Percentiles rank a stretch among this genome's conserved stretches.
Evolutionary conservation across 2,329 filamentous ascomycete species (phyloP).

Genomic region (Phaeomoniella chlamydospora): DNA sequence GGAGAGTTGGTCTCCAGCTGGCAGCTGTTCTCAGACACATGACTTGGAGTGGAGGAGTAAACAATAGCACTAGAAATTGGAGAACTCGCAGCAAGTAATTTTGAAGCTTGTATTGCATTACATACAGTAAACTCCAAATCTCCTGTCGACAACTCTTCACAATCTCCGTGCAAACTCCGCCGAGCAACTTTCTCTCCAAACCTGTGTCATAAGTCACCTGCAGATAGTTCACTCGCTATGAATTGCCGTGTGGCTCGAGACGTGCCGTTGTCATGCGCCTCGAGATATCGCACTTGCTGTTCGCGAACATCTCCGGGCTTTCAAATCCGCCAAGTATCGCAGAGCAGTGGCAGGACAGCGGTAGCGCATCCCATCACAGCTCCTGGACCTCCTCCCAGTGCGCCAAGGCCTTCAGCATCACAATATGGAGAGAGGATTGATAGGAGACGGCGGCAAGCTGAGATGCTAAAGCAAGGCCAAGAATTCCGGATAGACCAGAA

Average conservation of each 20-base stretch:
- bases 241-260: neutral
- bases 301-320: neutral
- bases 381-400: conserved; percentile 44
- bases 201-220: too few species aligned
- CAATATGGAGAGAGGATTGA: conserved; percentile 32
- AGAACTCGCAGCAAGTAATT: too few species aligned
- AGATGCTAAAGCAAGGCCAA: conserved; percentile 30
- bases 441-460: conserved; percentile 34
- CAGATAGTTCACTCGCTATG: too few species aligned
- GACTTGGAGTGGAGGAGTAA: too few species aligned
- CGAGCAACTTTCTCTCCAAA: too few species aligned
- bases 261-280: neutral
- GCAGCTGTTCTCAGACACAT: too few species aligned
- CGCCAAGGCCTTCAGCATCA: conserved; percentile 34
- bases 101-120: too few species aligned
- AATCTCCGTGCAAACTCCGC: too few species aligned
- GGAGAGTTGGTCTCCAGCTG: too few species aligned
- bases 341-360: conserved; percentile 25
- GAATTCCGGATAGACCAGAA: conserved; percentile 23
- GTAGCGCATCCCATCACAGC: conserved; percentile 44
- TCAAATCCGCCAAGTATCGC: neutral
- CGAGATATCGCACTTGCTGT: neutral
- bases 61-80: too few species aligned
- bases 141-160: too few species aligned
- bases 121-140: too few species aligned